A percentile compares a stretch with the other conserved stretches of the same genome.
Conservation (phyloP, 2,329 filamentous ascomycete genomes). For the Westerdykella sp. region DNA sequence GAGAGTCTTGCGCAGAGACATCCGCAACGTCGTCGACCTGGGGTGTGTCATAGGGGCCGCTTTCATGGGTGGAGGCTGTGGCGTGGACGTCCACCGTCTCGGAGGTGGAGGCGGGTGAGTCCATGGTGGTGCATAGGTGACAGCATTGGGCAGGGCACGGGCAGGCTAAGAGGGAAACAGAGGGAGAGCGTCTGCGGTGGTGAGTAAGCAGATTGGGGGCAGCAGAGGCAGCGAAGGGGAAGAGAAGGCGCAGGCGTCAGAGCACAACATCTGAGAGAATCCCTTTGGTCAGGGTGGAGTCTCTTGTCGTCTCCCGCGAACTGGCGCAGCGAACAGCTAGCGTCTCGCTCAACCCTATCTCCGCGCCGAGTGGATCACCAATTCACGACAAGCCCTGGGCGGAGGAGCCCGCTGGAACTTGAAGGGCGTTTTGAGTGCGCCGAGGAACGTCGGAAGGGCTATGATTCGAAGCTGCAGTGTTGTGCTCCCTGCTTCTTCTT, state of each 20-base stretch:
- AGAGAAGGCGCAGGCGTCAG: constrained; percentile 7
- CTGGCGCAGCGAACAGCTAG: constrained; percentile 2
- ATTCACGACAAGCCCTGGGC: constrained; percentile 11
- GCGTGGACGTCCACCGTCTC: constrained; percentile 27
- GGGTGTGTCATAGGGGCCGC: constrained; percentile 20
- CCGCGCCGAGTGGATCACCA: constrained; percentile 6
- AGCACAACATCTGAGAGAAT: constrained; percentile 15
- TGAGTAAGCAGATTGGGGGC: constrained; percentile 13
- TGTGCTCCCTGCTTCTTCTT: neutral
- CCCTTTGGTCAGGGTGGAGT: constrained; percentile 20
- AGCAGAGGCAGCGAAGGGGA: constrained; percentile 5
- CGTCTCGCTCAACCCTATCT: constrained; percentile 1
- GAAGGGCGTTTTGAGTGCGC: neutral
- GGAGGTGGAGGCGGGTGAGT: constrained; percentile 22
- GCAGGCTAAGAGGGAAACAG: constrained; percentile 17
- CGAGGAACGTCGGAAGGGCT: no score
- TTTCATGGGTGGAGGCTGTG: constrained; percentile 20
- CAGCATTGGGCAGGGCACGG: constrained; percentile 12
- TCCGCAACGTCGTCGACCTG: constrained; percentile 29
- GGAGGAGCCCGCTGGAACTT: constrained; percentile 24
- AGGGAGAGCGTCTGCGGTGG: constrained; percentile 10
- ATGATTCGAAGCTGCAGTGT: neutral
- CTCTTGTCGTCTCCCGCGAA: constrained; percentile 24
- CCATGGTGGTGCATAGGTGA: constrained; percentile 24
- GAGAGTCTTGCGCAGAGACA: constrained; percentile 25